phyloP scores from a whole-genome alignment of 495 filamentous ascomycete genomes.

The Xylaria castorea region DNA sequence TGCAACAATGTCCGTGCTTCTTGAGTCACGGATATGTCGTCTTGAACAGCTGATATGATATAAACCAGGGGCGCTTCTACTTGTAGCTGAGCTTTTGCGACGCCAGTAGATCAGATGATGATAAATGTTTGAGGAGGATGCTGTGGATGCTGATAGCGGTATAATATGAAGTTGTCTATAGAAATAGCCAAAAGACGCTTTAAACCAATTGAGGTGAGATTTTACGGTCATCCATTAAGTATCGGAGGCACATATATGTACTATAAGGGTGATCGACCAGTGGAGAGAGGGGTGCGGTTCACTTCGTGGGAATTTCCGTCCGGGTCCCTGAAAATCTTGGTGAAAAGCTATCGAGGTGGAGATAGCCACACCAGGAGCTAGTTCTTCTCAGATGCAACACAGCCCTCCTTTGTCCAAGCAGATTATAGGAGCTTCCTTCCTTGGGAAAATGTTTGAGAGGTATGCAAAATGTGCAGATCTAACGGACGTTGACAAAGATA shows the following conservation, averaged over 20 bases:
- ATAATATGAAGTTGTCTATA: constrained; percentile 1
- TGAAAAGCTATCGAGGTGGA: constrained; percentile 32
- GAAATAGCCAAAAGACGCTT: neutral
- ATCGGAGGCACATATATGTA: constrained; percentile 1
- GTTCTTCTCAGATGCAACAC: constrained; percentile 38
- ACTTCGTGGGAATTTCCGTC: constrained; percentile 38
- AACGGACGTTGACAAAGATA: constrained; percentile 30
- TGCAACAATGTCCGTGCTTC: neutral
- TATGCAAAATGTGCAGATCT: constrained; percentile 33
- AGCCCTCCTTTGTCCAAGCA: constrained; percentile 39
- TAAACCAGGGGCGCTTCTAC: neutral
- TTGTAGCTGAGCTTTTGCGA: no score
- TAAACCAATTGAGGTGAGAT: neutral
- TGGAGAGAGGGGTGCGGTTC: neutral
- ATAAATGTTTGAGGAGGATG: neutral
- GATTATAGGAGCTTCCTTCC: constrained; percentile 39
- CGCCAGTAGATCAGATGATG: neutral
- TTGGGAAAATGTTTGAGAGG: constrained; percentile 31
- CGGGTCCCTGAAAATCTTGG: constrained; percentile 25
- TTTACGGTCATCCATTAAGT: neutral
- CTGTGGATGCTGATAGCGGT: neutral
- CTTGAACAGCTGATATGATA: neutral
- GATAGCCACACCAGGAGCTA: constrained; percentile 38
- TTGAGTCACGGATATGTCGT: neutral
- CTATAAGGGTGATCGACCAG: neutral